A percentile compares a stretch with the other conserved stretches of the same genome.
Evolutionary conservation across 768 basidiomycete genomes (phyloP).

Genomic region (Holtermannia corniformis): DNA sequence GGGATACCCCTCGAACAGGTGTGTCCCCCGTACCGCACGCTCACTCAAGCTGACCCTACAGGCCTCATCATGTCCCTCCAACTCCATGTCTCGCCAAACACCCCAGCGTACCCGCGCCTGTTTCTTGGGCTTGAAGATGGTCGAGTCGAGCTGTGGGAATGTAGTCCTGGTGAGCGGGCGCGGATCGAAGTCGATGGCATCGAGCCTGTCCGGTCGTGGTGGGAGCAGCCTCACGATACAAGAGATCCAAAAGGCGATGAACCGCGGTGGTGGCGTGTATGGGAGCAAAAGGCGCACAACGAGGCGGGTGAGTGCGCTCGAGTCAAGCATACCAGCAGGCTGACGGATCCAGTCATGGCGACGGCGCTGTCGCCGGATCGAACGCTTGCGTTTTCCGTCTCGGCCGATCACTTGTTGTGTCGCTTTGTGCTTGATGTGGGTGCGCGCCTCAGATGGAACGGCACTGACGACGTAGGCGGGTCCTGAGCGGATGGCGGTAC

Average conservation of each 20-base stretch:
- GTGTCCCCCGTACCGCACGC: too few species aligned
- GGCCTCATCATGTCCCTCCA: conserved; percentile 87
- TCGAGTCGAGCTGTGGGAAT: conserved; percentile 54
- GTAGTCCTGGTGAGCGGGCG: conserved; percentile 3
- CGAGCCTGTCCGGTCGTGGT: conserved; percentile 6
- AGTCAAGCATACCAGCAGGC: not conserved
- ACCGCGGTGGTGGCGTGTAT: conserved; percentile 33
- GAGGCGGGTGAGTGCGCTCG: conserved; percentile 40
- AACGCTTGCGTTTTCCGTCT: conserved; percentile 63
- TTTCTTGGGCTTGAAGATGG: conserved; percentile 80
- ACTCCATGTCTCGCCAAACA: conserved; percentile 45
- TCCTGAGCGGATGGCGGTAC: conserved; percentile 36
- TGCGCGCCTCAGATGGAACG: not conserved
- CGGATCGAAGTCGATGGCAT: not conserved
- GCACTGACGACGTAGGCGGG: not conserved
- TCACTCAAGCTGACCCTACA: too few species aligned
- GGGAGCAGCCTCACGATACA: conserved; percentile 6
- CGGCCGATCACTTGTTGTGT: conserved; percentile 59
- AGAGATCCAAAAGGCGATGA: not conserved
- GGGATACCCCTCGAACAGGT: not conserved
- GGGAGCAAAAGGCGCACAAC: conserved; percentile 41
- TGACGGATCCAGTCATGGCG: conserved; percentile 61
- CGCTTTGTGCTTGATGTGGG: conserved; percentile 30
- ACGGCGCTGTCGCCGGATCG: conserved; percentile 60
- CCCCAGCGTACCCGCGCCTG: conserved; percentile 46